phyloP scores from a whole-genome alignment of 352 stramenopile genomes.

The Globisporangium camurandrum region DNA sequence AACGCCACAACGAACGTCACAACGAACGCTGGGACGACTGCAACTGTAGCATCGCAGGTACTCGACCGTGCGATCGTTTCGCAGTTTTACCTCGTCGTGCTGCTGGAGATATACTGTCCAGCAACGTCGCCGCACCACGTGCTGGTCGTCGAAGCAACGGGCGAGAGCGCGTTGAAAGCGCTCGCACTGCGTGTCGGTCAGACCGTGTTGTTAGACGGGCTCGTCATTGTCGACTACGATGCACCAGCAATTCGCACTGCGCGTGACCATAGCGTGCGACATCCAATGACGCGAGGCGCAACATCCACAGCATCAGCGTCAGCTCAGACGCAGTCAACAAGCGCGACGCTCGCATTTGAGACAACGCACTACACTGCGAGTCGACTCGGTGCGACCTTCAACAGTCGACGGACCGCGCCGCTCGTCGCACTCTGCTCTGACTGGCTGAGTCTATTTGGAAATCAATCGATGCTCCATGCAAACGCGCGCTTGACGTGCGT shows the following conservation, averaged over 20 bases:
- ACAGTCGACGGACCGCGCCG: slow-evolving; percentile 10
- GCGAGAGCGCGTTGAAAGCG: slow-evolving; percentile 31
- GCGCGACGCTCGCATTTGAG: slow-evolving; percentile 32
- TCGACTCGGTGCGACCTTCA: slow-evolving; percentile 3
- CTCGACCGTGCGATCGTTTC: slow-evolving; percentile 48
- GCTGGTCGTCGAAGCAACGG: slow-evolving; percentile 44
- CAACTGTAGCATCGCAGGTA: slow-evolving; percentile 11
- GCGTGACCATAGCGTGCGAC: slow-evolving; percentile 13
- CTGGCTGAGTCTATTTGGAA: slow-evolving; percentile 55
- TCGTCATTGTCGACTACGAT: slow-evolving; percentile 40
- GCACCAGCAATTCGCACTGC: slow-evolving; percentile 18
- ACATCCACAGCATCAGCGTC: background rate
- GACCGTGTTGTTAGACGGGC: slow-evolving; percentile 39
- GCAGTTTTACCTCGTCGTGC: slow-evolving; percentile 54
- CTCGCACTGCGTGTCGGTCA: slow-evolving; percentile 38
- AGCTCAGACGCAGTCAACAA: background rate
- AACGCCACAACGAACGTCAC: slow-evolving; percentile 13
- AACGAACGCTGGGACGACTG: slow-evolving; percentile 8
- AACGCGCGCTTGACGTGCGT: slow-evolving; percentile 34
- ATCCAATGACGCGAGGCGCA: no score
- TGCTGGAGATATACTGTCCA: slow-evolving; percentile 49
- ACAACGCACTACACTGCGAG: slow-evolving; percentile 15
- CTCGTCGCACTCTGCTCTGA: slow-evolving; percentile 54
- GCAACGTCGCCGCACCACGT: slow-evolving; percentile 25
- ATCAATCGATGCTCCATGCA: slow-evolving; percentile 39